Base-by-base conservation (phyloP, 2,329 filamentous ascomycete genomes). In the Lachnellula hyalina region DNA sequence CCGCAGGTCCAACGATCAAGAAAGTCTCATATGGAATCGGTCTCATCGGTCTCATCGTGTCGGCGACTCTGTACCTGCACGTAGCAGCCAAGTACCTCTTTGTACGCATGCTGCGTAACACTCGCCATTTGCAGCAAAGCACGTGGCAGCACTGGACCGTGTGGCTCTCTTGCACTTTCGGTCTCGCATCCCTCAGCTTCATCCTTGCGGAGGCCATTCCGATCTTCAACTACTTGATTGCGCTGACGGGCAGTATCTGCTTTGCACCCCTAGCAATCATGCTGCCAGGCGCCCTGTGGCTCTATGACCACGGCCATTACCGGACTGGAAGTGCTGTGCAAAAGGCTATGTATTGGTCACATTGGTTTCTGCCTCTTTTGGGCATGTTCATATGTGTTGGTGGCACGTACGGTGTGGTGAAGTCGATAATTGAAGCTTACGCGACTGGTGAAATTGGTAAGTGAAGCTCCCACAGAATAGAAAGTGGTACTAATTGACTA, bases 21-120 rank as follows among this genome's bases (percentile, higher is more conserved):
- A 84, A 81, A 66, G 74, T 85, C 0, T 70, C 80, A 0, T 86
- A 85, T 61, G 83, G 82, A 2, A 72, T 86, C 45, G 83, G 75
- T 2, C 65, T 85, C 8, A 70, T 77, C 4, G 80, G 80, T 1
- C 71, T 85, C 4, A 68, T 80, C 32, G 76, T 84, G 41, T 75
- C 73, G 50, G 73, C 62, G 3, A 59, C 51, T 21, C 47, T 67
- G 11, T 63, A 77, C 59, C 63, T 76, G 14, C 77, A 81, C 63
- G 71, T 80, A 9, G 75, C 75, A 1, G 74, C 78, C 1, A 83
- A 82, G 61, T 81, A 81, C 61, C 66, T 80, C 49, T 82, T 82
- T 61, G 79, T 83, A 15, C 75, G 79, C 4, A 73, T 81, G 19
- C 68, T 83, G 15, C 73, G 79, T 17, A 71, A 77, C 56, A 77